These are phyloP conservation scores for Aspergillus conjunctus DNA, from an alignment of 495 filamentous ascomycete species.

Conservation along the genomic window DNA sequence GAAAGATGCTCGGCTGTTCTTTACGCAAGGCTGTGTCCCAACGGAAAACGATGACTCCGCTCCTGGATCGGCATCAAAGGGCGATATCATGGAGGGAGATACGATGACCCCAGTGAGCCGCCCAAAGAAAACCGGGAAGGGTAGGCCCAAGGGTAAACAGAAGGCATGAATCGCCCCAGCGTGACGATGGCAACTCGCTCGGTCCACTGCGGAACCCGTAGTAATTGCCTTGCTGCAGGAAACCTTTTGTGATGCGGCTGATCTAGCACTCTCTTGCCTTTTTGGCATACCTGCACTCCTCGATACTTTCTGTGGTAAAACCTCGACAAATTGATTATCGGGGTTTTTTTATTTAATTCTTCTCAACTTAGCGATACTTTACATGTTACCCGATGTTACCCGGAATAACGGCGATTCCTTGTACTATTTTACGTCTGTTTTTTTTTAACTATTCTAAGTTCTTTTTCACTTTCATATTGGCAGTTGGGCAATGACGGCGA, in stretches of 20 bases:
- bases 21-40: constrained; percentile 74
- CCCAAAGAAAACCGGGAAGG: constrained; percentile 30
- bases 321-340: too few relatives aligned
- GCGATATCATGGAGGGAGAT: constrained; percentile 32
- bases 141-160: constrained; percentile 46
- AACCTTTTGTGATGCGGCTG: too few relatives aligned
- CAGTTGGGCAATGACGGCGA: constrained; percentile 11
- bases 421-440: constrained; percentile 10
- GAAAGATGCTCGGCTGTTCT: constrained; percentile 73
- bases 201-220: too few relatives aligned
- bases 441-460: constrained; percentile 9
- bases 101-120: constrained; percentile 24
- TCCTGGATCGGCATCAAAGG: constrained; percentile 32
- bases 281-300: constrained; percentile 16
- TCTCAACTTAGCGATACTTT: constrained; percentile 32
- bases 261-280: constrained; percentile 6
- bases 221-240: too few relatives aligned
- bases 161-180: constrained; percentile 29
- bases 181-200: neutral
- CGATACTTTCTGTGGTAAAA: neutral
- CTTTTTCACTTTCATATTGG: constrained; percentile 12
- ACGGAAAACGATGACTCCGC: constrained; percentile 33
- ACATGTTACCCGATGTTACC: constrained; percentile 28
- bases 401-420: constrained; percentile 25
- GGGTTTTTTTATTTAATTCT: constrained; percentile 10